Base-by-base conservation (phyloP, 768 basidiomycete genomes). In the Boletus speciosus region DNA sequence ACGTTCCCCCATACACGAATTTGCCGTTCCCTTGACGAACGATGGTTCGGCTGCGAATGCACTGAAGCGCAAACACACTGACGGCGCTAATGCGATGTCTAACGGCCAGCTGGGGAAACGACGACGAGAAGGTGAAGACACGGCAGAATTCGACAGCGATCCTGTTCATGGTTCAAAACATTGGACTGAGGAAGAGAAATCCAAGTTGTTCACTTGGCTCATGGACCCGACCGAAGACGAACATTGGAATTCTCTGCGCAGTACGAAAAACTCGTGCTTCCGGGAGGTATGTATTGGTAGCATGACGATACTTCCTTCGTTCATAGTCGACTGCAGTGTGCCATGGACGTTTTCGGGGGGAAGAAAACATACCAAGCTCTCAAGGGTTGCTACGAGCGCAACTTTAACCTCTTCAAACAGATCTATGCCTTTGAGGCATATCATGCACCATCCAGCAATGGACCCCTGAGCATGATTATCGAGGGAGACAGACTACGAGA, bases 141-240 rank as follows among this genome's bases (percentile, higher is more conserved):
- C 54, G 2, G 56, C 47, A 1, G 69, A 71, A 6, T 71, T 71
- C 34, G 69, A 72, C 25, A 45, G 46, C 11, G 69, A 78, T 49
- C 66, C 68, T 9, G 78, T 72, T 5, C 80, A 81, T 55, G 88
- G 88, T 25, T 85, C 88, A 1, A 90, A 90, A 60, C 88, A 91
- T 61, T 91, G 88, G 88, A 87, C 87, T 0, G 89, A 90, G 66
- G 87, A 89, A 9, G 88, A 91, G 65, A 91, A 90, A 71, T 78
- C 86, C 14, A 82, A 80, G 57, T 74, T 91, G 43, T 91, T 91
- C 68, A 80, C 73, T 41, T 91, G 88, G 88, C 80, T 91, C 44
- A 86, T 91, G 82, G 86, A 80, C 21, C 72, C 71, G 12, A 78
- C 78, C 16, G 81, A 85, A 61, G 87, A 90, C 61, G 86, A 88